Base-by-base conservation (phyloP, 305 asterid genomes). In the Fraxinus xanthoxyloides region DNA sequence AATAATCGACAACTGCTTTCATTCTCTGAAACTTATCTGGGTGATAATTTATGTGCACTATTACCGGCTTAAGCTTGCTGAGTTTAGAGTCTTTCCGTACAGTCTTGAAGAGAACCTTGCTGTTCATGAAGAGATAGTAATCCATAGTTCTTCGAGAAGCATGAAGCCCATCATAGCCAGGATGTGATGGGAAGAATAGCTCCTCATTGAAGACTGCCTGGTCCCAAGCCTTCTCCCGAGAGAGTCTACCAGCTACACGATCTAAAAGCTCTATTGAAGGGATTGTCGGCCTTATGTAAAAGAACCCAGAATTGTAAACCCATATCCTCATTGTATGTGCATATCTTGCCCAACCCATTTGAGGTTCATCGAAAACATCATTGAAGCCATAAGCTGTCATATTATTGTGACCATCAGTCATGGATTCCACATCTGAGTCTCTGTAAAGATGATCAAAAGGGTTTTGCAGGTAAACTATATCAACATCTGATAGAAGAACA, bases 61-160 rank as follows among this genome's bases (percentile, higher is more conserved):
- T 76, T 15, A 91, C 92, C 1, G 93, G 95, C 85, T 83, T 91
- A 21, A 88, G 77, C 86, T 84, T 87, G 5, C 75, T 87, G 72
- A 90, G 87, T 1, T 46, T 48, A 36, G 83, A 12, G 48, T 89
- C 84, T 38, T 86, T 86, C 75, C 92, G 79, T 0, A 90, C 90
- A 1, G 86, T 87, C 84, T 89, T 91, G 79, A 91, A 91, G 3
- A 91, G 88, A 56, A 87, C 88, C 80, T 91, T 90, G 81, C 93
- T 91, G 76, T 91, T 91, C 92, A 90, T 89, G 79, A 91, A 91
- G 82, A 89, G 81, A 72, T 78, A 87, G 40, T 46, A 75, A 77
- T 91, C 95, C 95, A 91, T 82, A 17, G 90, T 91, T 83, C 95
- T 88, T 86, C 80, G 85, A 0, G 95, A 85, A 24, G 90, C 92